Conservation (phyloP, 2,329 filamentous ascomycete species). For the Calonectria leucothoes region DNA sequence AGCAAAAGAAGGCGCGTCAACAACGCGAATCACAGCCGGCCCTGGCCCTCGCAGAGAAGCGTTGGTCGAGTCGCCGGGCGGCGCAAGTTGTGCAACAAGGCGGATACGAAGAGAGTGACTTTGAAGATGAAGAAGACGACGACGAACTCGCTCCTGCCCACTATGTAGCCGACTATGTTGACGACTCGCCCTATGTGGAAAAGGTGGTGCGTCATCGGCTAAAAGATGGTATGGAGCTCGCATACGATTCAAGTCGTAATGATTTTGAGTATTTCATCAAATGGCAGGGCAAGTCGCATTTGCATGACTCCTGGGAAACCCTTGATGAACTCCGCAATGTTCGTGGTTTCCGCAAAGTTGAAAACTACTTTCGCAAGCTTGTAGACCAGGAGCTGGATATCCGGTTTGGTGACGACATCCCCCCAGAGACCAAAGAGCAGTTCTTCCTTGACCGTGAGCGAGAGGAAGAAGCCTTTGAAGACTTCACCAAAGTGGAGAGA, state of each 20-base stretch:
- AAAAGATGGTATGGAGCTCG: constrained; percentile 73
- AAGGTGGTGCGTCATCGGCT: constrained; percentile 88
- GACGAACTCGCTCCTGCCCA: constrained; percentile 72
- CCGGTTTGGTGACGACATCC: constrained; percentile 78
- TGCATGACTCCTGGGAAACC: constrained; percentile 95
- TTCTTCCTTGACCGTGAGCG: constrained; percentile 96
- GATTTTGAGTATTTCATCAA: constrained; percentile 96
- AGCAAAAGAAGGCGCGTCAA: constrained; percentile 82
- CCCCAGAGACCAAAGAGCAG: constrained; percentile 89
- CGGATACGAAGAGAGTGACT: constrained; percentile 74
- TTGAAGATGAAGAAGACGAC: constrained; percentile 73
- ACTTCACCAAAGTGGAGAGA: constrained; percentile 92
- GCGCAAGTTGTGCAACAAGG: constrained; percentile 77
- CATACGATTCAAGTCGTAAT: constrained; percentile 69
- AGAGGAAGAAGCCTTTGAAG: constrained; percentile 86
- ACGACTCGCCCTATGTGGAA: constrained; percentile 88
- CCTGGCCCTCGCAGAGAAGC: constrained; percentile 80
- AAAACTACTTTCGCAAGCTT: constrained; percentile 92
- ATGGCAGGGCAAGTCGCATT: constrained; percentile 95
- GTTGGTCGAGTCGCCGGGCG: constrained; percentile 90
- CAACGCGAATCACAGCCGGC: constrained; percentile 76
- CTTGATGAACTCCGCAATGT: constrained; percentile 79
- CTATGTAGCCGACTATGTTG: constrained; percentile 76
- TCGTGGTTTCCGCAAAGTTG: constrained; percentile 87
- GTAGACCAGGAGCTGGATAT: constrained; percentile 85